These are phyloP conservation scores for Colletotrichum siamense DNA, from an alignment of 2,329 filamentous ascomycete species.

Conservation along the genomic window DNA sequence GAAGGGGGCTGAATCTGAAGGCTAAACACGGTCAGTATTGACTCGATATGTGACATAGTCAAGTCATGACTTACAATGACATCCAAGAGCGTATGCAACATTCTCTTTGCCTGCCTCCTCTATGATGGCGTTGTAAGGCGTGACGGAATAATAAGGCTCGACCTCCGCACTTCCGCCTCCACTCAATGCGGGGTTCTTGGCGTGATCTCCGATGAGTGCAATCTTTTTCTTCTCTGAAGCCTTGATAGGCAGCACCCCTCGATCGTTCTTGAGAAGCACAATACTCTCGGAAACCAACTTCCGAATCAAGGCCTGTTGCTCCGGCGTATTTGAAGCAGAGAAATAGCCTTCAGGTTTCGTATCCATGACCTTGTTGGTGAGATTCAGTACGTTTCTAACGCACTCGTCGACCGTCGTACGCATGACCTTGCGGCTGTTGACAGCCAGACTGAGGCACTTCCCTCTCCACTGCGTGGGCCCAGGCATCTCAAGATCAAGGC, in stretches of 20 bases:
- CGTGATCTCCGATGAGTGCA: constrained; percentile 27
- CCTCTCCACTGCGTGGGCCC: constrained; percentile 49
- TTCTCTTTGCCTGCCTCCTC: constrained; percentile 29
- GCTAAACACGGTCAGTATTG: too few species aligned
- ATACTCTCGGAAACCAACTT: constrained; percentile 71
- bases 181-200: constrained; percentile 28
- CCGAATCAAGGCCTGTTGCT: constrained; percentile 66
- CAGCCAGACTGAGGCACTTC: constrained; percentile 11
- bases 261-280: constrained; percentile 78
- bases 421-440: constrained; percentile 6
- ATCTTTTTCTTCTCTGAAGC: constrained; percentile 55
- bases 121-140: constrained; percentile 73
- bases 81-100: constrained; percentile 62
- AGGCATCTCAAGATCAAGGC: constrained; percentile 66
- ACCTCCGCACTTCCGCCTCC: constrained; percentile 71
- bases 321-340: constrained; percentile 52
- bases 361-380: constrained; percentile 54
- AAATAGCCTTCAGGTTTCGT: constrained; percentile 47
- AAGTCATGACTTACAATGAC: constrained; percentile 46
- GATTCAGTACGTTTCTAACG: constrained; percentile 59
- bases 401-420: constrained; percentile 53
- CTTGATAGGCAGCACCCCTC: constrained; percentile 64
- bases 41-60: too few species aligned
- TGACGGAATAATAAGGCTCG: constrained; percentile 70
- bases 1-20: constrained; percentile 20